phyloP scores from a whole-genome alignment of 2,329 filamentous ascomycete genomes.

The Paecilomyces sp. region DNA sequence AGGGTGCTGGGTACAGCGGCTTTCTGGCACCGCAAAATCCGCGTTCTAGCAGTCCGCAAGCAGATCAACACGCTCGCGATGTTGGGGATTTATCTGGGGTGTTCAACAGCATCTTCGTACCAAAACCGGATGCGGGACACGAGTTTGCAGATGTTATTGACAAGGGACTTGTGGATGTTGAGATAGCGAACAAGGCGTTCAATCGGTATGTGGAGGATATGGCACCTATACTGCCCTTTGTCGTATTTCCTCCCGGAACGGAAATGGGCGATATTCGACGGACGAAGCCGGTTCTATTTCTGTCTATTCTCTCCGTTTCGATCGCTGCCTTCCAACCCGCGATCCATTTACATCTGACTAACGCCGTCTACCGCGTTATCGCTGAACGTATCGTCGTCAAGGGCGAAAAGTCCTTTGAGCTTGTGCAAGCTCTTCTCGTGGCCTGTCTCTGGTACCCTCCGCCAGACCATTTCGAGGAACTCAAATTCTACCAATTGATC shows the following conservation, averaged over 20 bases:
- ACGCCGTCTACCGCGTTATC: constrained; percentile 64
- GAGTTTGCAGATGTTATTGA: constrained; percentile 43
- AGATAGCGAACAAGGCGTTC: constrained; percentile 51
- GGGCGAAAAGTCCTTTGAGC: constrained; percentile 74
- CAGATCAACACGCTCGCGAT: constrained; percentile 7
- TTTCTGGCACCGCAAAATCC: constrained; percentile 14
- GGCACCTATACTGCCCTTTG: constrained; percentile 49
- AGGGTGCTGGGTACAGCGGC: constrained; percentile 7
- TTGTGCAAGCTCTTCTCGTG: constrained; percentile 72
- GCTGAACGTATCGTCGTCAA: constrained; percentile 67
- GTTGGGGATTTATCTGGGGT: constrained; percentile 6
- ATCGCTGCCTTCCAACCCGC: constrained; percentile 47
- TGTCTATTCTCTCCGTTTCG: constrained; percentile 50
- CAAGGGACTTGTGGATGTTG: constrained; percentile 43
- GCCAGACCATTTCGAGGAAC: constrained; percentile 73
- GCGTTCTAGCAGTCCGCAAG: background rate
- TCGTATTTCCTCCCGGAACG: constrained; percentile 50
- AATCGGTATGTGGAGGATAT: constrained; percentile 49
- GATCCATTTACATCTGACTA: constrained; percentile 55
- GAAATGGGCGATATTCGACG: constrained; percentile 49
- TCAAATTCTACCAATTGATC: constrained; percentile 83
- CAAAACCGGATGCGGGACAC: constrained; percentile 12
- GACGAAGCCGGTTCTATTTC: constrained; percentile 53
- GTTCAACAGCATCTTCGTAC: background rate
- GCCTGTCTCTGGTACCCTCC: constrained; percentile 79